phyloP scores from a whole-genome alignment of 2,329 filamentous ascomycete species.

The Emmonsia crescens region DNA sequence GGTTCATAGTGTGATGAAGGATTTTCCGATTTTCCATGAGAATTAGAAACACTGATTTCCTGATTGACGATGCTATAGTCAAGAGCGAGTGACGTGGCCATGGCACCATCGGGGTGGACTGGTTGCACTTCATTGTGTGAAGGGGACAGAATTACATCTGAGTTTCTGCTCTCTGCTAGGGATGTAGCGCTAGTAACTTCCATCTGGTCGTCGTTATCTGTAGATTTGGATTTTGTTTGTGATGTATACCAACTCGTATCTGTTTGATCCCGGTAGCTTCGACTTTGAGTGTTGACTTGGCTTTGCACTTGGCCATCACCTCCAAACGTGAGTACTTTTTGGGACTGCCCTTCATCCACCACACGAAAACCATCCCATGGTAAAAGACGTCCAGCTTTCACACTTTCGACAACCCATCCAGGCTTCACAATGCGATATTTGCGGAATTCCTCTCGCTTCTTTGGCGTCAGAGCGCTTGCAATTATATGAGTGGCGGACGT shows the following conservation, averaged over 20 bases:
- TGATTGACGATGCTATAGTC: not conserved
- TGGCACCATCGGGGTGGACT: not conserved
- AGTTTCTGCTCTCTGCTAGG: not conserved
- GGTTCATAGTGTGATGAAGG: not conserved
- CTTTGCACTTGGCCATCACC: conserved; percentile 52
- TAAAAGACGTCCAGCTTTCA: conserved; percentile 66
- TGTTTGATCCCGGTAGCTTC: conserved; percentile 70
- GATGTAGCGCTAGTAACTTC: not conserved
- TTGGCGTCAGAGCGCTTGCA: conserved; percentile 77
- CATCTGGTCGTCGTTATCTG: not conserved
- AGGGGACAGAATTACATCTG: not conserved
- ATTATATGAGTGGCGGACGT: conserved; percentile 95
- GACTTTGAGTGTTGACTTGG: conserved; percentile 49
- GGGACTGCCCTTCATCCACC: conserved; percentile 69
- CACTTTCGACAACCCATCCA: conserved; percentile 85
- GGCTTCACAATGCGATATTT: conserved; percentile 89
- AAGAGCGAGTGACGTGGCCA: not conserved
- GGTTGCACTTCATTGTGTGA: not conserved
- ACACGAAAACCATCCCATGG: conserved; percentile 81
- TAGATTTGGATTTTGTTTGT: conserved; percentile 45
- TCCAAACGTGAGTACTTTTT: conserved; percentile 61
- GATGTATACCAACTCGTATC: conserved; percentile 71
- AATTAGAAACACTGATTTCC: not conserved
- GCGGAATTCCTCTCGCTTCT: conserved; percentile 81
- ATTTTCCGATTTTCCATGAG: too few species aligned